phyloP scores from a whole-genome alignment of 345 rosid species.

The Leavenworthia alabamica region DNA sequence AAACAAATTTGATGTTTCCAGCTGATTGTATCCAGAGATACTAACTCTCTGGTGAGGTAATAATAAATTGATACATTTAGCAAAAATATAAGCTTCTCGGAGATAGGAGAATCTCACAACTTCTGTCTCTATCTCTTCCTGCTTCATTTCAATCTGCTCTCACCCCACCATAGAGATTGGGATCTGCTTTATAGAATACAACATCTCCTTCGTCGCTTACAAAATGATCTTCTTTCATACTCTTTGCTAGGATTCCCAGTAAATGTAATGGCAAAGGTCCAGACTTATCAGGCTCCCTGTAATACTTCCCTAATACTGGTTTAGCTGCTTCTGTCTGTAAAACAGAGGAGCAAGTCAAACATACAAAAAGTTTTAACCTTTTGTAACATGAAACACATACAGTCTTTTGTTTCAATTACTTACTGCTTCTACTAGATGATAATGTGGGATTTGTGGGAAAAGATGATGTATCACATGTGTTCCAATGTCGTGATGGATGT shows the following conservation, averaged over 20 bases:
- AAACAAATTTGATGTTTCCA: conserved; percentile 16
- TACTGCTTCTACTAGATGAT: conserved; percentile 84
- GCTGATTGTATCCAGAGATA: conserved; percentile 13
- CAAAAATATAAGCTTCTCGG: conserved; percentile 19
- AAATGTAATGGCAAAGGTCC: conserved; percentile 64
- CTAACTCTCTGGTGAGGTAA: conserved; percentile 15
- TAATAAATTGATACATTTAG: conserved; percentile 6
- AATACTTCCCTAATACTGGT: conserved; percentile 76
- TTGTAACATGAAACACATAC: not conserved
- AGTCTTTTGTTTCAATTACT: conserved; percentile 11
- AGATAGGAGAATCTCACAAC: conserved; percentile 6
- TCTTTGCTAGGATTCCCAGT: conserved; percentile 39
- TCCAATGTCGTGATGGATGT: conserved; percentile 93
- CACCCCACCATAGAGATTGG: conserved; percentile 34
- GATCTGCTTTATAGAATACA: conserved; percentile 59
- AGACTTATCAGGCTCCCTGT: conserved; percentile 70
- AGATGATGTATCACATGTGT: conserved; percentile 93
- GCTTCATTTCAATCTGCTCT: no score
- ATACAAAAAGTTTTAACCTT: not conserved
- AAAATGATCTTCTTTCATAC: conserved; percentile 65
- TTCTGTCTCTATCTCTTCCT: no score
- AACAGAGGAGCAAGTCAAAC: not conserved
- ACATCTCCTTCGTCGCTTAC: conserved; percentile 70
- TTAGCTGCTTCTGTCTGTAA: conserved; percentile 80
- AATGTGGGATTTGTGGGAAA: conserved; percentile 97